phyloP scores from a whole-genome alignment of 257 asterid species.

The Scutellaria minor region DNA sequence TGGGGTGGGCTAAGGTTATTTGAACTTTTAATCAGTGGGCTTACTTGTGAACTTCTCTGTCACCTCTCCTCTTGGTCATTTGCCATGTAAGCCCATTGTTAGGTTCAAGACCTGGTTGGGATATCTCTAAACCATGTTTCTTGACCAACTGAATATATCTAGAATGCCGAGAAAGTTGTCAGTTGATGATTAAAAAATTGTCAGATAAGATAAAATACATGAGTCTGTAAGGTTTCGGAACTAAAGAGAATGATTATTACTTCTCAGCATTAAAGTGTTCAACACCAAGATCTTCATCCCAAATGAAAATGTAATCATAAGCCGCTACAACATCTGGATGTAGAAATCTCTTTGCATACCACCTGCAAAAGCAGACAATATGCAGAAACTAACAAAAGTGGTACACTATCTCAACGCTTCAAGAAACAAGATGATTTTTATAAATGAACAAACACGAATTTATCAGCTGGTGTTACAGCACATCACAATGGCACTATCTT shows the following conservation, averaged over 20 bases:
- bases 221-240: not conserved
- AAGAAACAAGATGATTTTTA: constrained; percentile 16
- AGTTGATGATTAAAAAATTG: constrained; percentile 23
- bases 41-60: constrained; percentile 96
- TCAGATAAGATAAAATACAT: constrained; percentile 19
- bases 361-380: constrained; percentile 55
- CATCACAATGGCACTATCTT: not conserved
- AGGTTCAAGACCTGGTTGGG: constrained; percentile 99
- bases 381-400: constrained; percentile 16
- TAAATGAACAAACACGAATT: not conserved
- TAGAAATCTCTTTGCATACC: constrained; percentile 97
- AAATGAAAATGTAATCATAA: constrained; percentile 91
- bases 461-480: constrained; percentile 5
- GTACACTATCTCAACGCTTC: not conserved
- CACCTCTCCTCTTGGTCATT: constrained; percentile 98
- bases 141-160: constrained; percentile 88
- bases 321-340: constrained; percentile 96
- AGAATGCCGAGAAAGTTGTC: constrained; percentile 30
- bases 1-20: not conserved
- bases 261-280: constrained; percentile 87
- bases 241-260: constrained; percentile 45
- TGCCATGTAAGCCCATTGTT: constrained; percentile 97
- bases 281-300: constrained; percentile 99
- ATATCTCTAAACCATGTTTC: constrained; percentile 89
- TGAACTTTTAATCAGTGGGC: constrained; percentile 35